Evolutionary conservation across 495 filamentous ascomycete species (phyloP), one percentile per base, ranked within the genome.

Genomic region (Trichoderma asperelloides): DNA sequence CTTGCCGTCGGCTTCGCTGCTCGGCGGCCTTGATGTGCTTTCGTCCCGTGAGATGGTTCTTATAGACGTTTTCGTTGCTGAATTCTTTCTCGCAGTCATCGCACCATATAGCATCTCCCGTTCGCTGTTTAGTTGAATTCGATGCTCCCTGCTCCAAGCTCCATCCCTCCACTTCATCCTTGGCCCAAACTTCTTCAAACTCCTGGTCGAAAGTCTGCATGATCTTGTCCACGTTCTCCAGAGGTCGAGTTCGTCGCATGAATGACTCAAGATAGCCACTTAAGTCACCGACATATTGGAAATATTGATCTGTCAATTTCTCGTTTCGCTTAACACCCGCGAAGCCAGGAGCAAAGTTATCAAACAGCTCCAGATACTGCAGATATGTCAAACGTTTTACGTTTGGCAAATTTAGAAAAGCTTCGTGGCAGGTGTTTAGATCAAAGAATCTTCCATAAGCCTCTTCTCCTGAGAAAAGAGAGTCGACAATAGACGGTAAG

Each of bases 381-480:
- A 96, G 81, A 70, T 98, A 98, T 15, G 87, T 88, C 30, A 96
- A 76, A 47, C 94, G 84, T 75, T 93, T 94, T 0, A 92, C 83
- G 21, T 88, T 87, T 0, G 91, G 91, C 2, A 98, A 82, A 70
- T 98, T 98, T 55, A 97, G 81, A 72, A 92, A 98, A 12, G 89
- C 81, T 72, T 97, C 93, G 72, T 98, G 95, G 68, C 87, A 80
- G 55, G 75, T 82, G 28, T 90, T 94, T 64, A 98, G 78, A 77
- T 98, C 95, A 70, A 98, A 87, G 74, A 89, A 98, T 66, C 91
- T 88, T 30, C 95, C 95, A 71, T 88, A 96, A 3, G 87, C 87
- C 75, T 98, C 95, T 77, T 98, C 95, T 23, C 95, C 96, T 1
- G 92, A 95, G 74, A 98, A 98, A 88, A 97, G 90, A 65, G 83